Percentiles rank a stretch among this genome's conserved stretches.
Conservation (phyloP, 192 early-diverging fungal genomes). For the Spinellus fusiger region DNA sequence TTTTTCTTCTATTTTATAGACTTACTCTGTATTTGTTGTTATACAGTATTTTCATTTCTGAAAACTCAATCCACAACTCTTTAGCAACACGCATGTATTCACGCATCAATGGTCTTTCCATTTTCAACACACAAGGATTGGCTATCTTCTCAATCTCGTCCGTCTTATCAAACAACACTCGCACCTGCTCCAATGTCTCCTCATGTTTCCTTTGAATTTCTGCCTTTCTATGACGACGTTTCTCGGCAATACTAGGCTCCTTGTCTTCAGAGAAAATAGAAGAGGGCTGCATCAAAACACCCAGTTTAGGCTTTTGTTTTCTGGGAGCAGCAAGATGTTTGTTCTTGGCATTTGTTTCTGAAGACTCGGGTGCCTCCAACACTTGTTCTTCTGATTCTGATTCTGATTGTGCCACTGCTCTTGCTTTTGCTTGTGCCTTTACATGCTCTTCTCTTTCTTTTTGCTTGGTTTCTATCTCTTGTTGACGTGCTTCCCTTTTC, state of each 20-base stretch:
- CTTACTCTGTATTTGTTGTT: no score
- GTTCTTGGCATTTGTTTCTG: no score
- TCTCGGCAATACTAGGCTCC: no score
- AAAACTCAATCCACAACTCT: slow-evolving; percentile 25
- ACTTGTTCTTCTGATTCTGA: not conserved
- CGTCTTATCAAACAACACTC: not conserved
- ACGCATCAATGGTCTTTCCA: slow-evolving; percentile 9
- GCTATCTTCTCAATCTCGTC: not conserved
- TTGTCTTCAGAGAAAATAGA: no score
- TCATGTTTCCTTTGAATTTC: slow-evolving; percentile 6
- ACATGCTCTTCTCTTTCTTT: not conserved
- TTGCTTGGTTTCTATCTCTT: not conserved
- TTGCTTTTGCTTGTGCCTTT: not conserved
- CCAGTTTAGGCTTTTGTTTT: no score
- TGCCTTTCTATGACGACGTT: not conserved
- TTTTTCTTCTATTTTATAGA: no score
- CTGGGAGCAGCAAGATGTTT: no score
- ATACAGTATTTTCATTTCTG: no score
- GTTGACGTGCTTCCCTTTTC: not conserved
- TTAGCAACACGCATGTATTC: slow-evolving; percentile 19
- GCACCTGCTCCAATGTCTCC: not conserved
- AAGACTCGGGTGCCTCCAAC: no score
- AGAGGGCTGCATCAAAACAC: no score
- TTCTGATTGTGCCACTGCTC: not conserved
- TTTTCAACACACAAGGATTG: not conserved